Base-by-base conservation (phyloP, 176 grass and related monocot species). In the Elymus sibiricus region DNA sequence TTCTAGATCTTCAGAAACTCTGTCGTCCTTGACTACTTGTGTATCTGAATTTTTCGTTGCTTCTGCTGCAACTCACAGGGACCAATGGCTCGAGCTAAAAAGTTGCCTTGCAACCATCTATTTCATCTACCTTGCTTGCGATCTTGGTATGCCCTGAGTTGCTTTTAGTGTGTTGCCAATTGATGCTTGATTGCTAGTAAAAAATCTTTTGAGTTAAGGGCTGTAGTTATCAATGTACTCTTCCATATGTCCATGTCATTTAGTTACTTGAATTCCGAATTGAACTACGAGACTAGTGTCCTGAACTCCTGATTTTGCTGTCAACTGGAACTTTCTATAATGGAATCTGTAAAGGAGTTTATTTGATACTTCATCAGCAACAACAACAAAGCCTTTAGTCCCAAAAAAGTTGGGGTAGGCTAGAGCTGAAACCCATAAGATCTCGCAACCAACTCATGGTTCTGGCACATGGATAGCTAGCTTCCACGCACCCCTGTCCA, bases 71-170 rank as follows among this genome's bases (percentile, higher is more conserved):
- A 88, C 32, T 78, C 47, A 42, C 78, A 97, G 97, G 97, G 94
- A 88, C 94, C 97, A 51, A 99, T 99, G 97, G 89, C 87, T 56
- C 89, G 92, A 91, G 97, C 97, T 65, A 99, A 99, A 92, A 99
- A 93, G 80, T 82, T 99, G 64, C 77, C 94, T 34, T 99, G 97
- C 89, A 93, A 94, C 79, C 97, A 99, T 89, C 87, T 99, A 66
- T 99, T 99, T 77, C 97, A 99, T 94, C 94, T 99, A 74, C 79
- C 90, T 64, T 99, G 97, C 47, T 94, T 99, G 82, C 91, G 94
- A 78, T 96, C 97, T 86, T 99, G 97, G 97, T 99, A 99, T 64
- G 38, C 49, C 24, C 63, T 60, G 27, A 43, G 19, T 70, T 84
- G 47, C 58, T 87, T 85, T 85, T 58, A 26, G 6, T 88, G 21